Base-by-base conservation (phyloP, 2,329 filamentous ascomycete species). In the Alternaria conjuncta region DNA sequence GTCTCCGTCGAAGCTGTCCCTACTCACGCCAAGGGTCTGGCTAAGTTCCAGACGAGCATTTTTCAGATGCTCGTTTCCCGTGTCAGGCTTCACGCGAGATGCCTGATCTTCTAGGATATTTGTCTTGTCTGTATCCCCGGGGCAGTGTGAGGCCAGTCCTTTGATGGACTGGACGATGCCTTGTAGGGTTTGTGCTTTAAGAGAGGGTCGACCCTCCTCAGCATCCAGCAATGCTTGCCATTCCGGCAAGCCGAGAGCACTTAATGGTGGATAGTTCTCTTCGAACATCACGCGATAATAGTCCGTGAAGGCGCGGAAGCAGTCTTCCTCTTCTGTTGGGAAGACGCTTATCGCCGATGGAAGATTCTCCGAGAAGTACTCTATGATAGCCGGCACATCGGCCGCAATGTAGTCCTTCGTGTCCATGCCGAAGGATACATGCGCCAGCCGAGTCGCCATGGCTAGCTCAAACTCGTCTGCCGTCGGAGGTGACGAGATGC, bases 81-180 rank as follows among this genome's bases (percentile, higher is more conserved):
- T 15, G 4, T 18, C 18, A 13, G 9, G n/a, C 0, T 25, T 12
- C 5, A 25, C 28, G 21, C 25, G 13, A 13, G 2, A 25, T 3
- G 8, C 0, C 11, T 3, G 3, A 36, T n/a, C 1, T 3, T 8
- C 10, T 4, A 18, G 20, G n/a, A 6, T 23, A 6, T 9, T 2
- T 25, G 15, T 5, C 4, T 9, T 0, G 20, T 6, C 36, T 53
- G 28, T 1, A 36, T 25, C 30, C 2, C 20, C 13, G 1, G 13
- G 13, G 13, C 5, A 1, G 0, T 53, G 20, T 2, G 8, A 0
- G 5, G 13, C 12, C n/a, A n/a, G 28, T 5, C n/a, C 9, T 53
- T 25, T 21, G 15, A 53, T 53, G 30, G 49, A 53, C 20, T 53
- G 20, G 20, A 53, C 36, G 13, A 53, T 41, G 20, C 18, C 6